Percentiles rank a stretch among this genome's conserved stretches.
phyloP scores from a whole-genome alignment of 495 filamentous ascomycete species.

The Jackrogersella multiformis region DNA sequence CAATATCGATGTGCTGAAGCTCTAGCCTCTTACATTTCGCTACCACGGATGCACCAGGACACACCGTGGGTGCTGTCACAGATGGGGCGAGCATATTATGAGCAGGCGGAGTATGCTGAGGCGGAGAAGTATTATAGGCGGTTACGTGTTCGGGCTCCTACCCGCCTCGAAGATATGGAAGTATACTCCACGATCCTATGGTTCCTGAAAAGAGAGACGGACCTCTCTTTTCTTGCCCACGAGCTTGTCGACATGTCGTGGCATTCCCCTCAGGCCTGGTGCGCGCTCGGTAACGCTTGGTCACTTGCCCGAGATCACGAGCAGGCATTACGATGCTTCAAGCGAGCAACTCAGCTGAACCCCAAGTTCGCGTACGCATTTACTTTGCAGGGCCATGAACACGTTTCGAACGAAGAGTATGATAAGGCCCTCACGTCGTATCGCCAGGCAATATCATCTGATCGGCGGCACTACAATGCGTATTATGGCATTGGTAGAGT shows the following conservation, averaged over 20 bases:
- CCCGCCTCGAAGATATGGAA: conserved; percentile 91
- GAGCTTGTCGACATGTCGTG: conserved; percentile 86
- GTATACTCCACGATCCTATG: conserved; percentile 97
- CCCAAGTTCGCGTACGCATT: conserved; percentile 94
- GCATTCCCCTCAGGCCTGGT: conserved; percentile 93
- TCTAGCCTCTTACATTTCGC: conserved; percentile 71
- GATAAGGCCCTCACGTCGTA: conserved; percentile 91
- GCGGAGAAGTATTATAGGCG: conserved; percentile 85
- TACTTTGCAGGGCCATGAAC: conserved; percentile 94
- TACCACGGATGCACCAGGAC: conserved; percentile 80
- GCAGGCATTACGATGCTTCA: conserved; percentile 93
- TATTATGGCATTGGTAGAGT: conserved; percentile 96
- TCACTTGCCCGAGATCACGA: conserved; percentile 95
- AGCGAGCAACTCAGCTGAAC: conserved; percentile 88
- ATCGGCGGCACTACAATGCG: conserved; percentile 92
- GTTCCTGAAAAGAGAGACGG: conserved; percentile 91
- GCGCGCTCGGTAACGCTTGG: conserved; percentile 92
- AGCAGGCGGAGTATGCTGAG: conserved; percentile 82
- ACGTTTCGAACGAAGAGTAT: conserved; percentile 95
- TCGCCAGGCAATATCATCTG: conserved; percentile 80
- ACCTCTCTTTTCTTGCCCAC: conserved; percentile 90
- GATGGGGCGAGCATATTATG: conserved; percentile 88
- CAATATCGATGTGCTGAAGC: conserved; percentile 83
- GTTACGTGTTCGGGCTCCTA: conserved; percentile 77
- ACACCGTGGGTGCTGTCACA: conserved; percentile 95